A percentile compares a stretch with the other conserved stretches of the same genome.
phyloP scores from a whole-genome alignment of 305 asterid genomes.

The Rubia balearica region DNA sequence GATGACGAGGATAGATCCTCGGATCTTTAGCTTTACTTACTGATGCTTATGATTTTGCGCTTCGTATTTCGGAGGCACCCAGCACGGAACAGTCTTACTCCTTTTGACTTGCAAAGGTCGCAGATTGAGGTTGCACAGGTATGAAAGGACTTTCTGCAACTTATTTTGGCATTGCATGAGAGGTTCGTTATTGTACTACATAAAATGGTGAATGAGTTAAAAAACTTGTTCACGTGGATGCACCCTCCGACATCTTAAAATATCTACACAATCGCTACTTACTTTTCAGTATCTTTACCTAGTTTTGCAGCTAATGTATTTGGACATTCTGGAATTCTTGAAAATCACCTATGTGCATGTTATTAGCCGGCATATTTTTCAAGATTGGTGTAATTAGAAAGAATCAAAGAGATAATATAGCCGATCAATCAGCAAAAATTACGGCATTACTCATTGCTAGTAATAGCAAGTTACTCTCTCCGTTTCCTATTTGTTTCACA shows the following conservation, averaged over 20 bases:
- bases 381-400: too few relatives aligned
- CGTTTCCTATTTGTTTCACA: too few relatives aligned
- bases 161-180: conserved; percentile 33
- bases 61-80: conserved; percentile 42
- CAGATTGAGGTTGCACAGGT: conserved; percentile 29
- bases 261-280: background rate
- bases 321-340: too few relatives aligned
- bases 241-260: too few relatives aligned
- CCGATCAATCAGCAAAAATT: too few relatives aligned
- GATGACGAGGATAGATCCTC: conserved; percentile 19
- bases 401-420: too few relatives aligned
- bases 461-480: too few relatives aligned
- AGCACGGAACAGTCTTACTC: conserved; percentile 41
- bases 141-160: conserved; percentile 39
- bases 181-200: conserved; percentile 23
- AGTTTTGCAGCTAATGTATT: too few relatives aligned
- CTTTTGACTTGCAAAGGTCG: conserved; percentile 48
- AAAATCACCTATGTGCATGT: background rate
- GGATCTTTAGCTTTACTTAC: conserved; percentile 12
- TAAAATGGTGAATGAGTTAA: conserved; percentile 18
- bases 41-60: conserved; percentile 36
- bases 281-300: background rate
- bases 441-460: too few relatives aligned
- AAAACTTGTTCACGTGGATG: background rate
- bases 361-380: too few relatives aligned